phyloP scores from a whole-genome alignment of 2,329 filamentous ascomycete species.

The Penicillium digitatum region DNA sequence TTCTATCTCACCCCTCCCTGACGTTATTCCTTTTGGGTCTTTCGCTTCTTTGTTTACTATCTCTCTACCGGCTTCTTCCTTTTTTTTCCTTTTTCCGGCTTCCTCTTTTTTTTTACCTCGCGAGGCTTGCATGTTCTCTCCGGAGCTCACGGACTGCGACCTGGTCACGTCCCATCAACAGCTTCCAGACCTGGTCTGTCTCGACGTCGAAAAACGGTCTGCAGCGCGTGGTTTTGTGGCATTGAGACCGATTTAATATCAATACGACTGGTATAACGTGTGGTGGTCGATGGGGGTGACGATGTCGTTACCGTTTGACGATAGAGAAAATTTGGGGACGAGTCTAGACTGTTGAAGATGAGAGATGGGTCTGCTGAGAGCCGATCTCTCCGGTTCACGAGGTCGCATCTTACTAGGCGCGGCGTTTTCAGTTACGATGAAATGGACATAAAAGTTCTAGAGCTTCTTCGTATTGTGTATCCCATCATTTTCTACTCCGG shows the following conservation, averaged over 20 bases:
- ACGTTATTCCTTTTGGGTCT: conserved; percentile 10
- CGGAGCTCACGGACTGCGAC: conserved; percentile 2
- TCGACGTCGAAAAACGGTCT: neutral
- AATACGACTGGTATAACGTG: neutral
- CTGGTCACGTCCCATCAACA: conserved; percentile 3
- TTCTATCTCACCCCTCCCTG: conserved; percentile 15
- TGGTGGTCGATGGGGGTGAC: neutral
- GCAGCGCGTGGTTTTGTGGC: neutral
- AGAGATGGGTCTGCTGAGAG: conserved; percentile 6
- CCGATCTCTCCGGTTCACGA: conserved; percentile 23
- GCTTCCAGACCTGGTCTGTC: neutral
- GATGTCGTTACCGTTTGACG: neutral
- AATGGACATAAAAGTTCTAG: conserved; percentile 33
- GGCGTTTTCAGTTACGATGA: conserved; percentile 33
- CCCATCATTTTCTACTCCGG: neutral
- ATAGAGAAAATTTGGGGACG: conserved; percentile 6
- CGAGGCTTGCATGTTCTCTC: conserved; percentile 8
- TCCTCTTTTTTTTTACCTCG: conserved; percentile 17
- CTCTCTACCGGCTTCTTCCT: conserved; percentile 9
- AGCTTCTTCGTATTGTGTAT: conserved; percentile 9
- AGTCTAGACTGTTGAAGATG: conserved; percentile 11
- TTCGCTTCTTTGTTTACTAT: conserved; percentile 8
- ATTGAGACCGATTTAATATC: neutral
- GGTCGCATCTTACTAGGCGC: conserved; percentile 26
- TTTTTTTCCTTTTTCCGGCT: conserved; percentile 18